Base-by-base conservation (phyloP, 805 yeast genomes). In the Alloascoidea africana region DNA sequence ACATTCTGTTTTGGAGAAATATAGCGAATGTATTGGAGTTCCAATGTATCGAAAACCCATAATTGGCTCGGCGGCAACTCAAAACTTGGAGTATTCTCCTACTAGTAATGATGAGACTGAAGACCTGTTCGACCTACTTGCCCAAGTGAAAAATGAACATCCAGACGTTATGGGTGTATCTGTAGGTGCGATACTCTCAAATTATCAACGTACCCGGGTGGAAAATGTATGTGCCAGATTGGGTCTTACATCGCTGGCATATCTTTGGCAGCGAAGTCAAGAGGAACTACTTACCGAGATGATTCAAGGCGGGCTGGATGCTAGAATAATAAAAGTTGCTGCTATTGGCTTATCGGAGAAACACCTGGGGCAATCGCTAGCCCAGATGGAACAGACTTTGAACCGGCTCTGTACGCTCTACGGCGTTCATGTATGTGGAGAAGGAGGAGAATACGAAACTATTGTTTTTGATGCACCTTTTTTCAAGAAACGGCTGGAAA, bases 401-500 rank as follows among this genome's bases (percentile, higher is more conserved):
- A 44, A 62, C 8, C 60, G 61, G 32, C 59, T 87, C 42, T 79
- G 86, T 52, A 42, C 52, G 5, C 58, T 62, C 54, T 87, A 72
- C 56, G 94, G 87, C 2, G 82, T 87, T 11, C 96, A 89, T 54
- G 75, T 91, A 0, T 91, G 98, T 60, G 99, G 99, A 11, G 99
- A 91, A 62, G 99, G 99, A 23, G 99, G 99, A 1, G 99, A 91
- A 55, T 91, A 85, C 55, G 99, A 91, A 54, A 79, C 96, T 0
- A 60, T 89, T 46, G 97, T 89, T 2, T 62, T 91, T 18, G 96
- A 91, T 55, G 84, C 93, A 1, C 94, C 95, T 0, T 77, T 84
- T 42, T 91, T 89, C 59, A 59, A 58, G 19, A 61, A 68, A 35
- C 74, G 71, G 30, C 39, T 65, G 34, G 59, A 56, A 5, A 55